These are phyloP conservation scores for Paradendryphiella salina DNA, from an alignment of 2,329 filamentous ascomycete species.

Conservation along the genomic window DNA sequence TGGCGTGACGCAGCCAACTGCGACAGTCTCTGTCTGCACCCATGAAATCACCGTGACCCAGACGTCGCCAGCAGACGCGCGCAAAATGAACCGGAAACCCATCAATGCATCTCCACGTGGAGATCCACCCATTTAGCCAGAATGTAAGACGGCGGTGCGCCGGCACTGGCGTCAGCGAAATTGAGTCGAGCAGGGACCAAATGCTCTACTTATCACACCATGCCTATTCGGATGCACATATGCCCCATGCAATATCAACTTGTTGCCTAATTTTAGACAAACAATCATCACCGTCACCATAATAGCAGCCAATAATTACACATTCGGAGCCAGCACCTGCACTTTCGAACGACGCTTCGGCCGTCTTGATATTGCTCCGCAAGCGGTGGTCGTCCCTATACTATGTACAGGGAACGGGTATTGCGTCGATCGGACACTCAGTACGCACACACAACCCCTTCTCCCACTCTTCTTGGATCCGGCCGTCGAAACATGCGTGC, in stretches of 20 bases:
- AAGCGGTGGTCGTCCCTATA: slow-evolving; percentile 11
- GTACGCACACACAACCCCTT: neutral
- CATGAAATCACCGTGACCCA: slow-evolving; percentile 2
- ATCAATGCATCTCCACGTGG: slow-evolving; percentile 40
- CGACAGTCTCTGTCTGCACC: slow-evolving; percentile 1
- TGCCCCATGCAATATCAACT: slow-evolving; percentile 43
- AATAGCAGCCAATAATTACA: slow-evolving; percentile 20
- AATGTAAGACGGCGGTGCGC: slow-evolving; percentile 28
- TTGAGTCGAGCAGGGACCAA: slow-evolving; percentile 23
- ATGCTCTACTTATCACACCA: slow-evolving; percentile 33
- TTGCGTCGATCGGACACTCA: slow-evolving; percentile 18
- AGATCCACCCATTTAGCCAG: slow-evolving; percentile 32
- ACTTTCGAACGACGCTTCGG: slow-evolving; percentile 13
- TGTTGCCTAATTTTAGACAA: slow-evolving; percentile 39
- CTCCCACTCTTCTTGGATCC: slow-evolving; percentile 16
- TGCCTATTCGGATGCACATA: slow-evolving; percentile 36
- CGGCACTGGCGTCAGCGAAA: slow-evolving; percentile 31
- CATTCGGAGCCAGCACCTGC: slow-evolving; percentile 33
- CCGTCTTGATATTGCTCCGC: slow-evolving; percentile 19
- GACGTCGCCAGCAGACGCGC: slow-evolving; percentile 24
- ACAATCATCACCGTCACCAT: slow-evolving; percentile 11
- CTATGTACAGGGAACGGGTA: slow-evolving; percentile 28
- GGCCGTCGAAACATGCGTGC: slow-evolving; percentile 29
- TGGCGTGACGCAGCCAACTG: slow-evolving; percentile 1
- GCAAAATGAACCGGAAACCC: slow-evolving; percentile 21